These are phyloP conservation scores for Knufia fluminis DNA, from an alignment of 2,329 filamentous ascomycete genomes.

Conservation along the genomic window DNA sequence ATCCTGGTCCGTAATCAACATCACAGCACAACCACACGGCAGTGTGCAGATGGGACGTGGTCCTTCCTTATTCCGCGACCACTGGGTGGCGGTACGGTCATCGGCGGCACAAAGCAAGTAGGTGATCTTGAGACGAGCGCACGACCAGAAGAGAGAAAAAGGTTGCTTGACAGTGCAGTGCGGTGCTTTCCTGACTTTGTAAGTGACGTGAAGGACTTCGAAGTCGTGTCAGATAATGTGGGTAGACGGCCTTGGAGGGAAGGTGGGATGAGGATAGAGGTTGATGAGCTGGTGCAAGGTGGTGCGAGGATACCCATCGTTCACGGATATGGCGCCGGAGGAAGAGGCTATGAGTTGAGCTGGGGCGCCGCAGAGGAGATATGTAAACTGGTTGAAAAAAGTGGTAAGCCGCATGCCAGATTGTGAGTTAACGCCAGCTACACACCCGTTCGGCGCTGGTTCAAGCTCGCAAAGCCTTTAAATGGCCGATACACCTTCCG, in stretches of 20 bases:
- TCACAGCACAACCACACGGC: constrained; percentile 46
- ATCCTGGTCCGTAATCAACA: constrained; percentile 39
- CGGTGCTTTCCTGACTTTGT: constrained; percentile 34
- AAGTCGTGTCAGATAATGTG: constrained; percentile 39
- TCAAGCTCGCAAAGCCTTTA: too few relatives aligned
- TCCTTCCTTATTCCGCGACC: constrained; percentile 54
- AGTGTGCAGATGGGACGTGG: constrained; percentile 55
- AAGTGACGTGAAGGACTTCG: constrained; percentile 29
- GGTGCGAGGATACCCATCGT: constrained; percentile 29
- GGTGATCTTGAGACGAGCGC: constrained; percentile 47
- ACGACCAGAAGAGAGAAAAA: constrained; percentile 37
- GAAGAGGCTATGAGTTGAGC: constrained; percentile 53
- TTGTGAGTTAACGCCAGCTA: background rate
- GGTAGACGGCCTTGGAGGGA: constrained; percentile 37
- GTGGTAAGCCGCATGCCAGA: background rate
- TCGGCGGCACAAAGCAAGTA: constrained; percentile 57
- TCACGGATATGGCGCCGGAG: constrained; percentile 53
- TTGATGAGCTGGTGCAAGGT: constrained; percentile 32
- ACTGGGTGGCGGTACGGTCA: constrained; percentile 54
- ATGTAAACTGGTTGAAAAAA: constrained; percentile 11
- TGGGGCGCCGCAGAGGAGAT: constrained; percentile 45
- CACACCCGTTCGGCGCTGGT: too few relatives aligned
- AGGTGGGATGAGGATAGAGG: constrained; percentile 44
- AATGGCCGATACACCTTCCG: too few relatives aligned
- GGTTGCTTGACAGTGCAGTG: constrained; percentile 37